Evolutionary conservation across 2,329 filamentous ascomycete genomes (phyloP), one percentile per base, ranked within the genome.

Genomic region (Trematosphaeria pertusa): DNA sequence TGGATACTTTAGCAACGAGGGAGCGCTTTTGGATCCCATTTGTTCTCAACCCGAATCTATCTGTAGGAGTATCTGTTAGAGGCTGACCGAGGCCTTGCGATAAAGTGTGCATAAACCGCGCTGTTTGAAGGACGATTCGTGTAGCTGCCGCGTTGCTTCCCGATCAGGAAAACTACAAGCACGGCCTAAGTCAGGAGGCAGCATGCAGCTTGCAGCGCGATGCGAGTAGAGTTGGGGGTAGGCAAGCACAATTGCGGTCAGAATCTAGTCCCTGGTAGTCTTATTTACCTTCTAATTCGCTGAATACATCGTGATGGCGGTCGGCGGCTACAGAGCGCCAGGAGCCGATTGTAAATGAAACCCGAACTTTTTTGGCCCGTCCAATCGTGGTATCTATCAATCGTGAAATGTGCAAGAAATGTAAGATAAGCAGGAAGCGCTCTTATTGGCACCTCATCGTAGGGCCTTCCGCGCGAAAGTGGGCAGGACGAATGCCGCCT

Each of bases 401-500:
- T 57, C 44, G 54, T 61, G 14, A 38, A 54, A 51, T 45, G 24
- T 37, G 50, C 53, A 48, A 34, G 34, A 40, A 18, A 41, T 43
- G 28, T 17, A n/a, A 14, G 19, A 30, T 15, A 28, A 37, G 12
- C 18, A 24, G 20, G 15, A 33, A 37, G 28, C 31, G 33, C 36
- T 35, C 35, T 10, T 30, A 31, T 39, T 12, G 42, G 35, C 31
- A 47, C 24, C 58, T 60, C 64, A 79, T 61, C 69, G 74, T 62
- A 86, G 73, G 51, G 80, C 82, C 83, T 93, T 87, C 74, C 90
- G 86, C 48, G 93, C 93, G 74, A 97, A 99, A 72, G 85, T 97
- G 54, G 94, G 94, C 72, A 99, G 82, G 55, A 97, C 77, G 75
- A 97, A 99, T 74, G 87, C 86, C 54, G 94, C 93, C 81, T 91